Evolutionary conservation across 1,139 yeast species (phyloP).

Genomic region (Meyerozyma carpophila): DNA sequence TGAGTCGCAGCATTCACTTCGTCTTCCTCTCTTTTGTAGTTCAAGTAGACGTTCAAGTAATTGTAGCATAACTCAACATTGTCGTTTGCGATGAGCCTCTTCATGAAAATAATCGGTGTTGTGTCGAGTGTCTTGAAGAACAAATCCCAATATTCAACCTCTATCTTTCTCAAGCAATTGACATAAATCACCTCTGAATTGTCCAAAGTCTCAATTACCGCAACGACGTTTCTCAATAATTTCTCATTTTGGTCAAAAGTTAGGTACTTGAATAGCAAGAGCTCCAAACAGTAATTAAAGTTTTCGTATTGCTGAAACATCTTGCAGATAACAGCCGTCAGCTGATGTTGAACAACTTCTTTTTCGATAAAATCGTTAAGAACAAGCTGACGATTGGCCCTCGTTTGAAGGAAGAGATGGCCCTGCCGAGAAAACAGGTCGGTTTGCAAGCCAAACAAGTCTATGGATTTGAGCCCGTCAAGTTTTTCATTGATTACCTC

Average conservation of each 20-base stretch:
- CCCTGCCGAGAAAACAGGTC: constrained; percentile 15
- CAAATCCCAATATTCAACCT: constrained; percentile 33
- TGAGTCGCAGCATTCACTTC: constrained; percentile 7
- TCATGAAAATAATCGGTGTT: constrained; percentile 38
- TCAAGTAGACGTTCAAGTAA: constrained; percentile 37
- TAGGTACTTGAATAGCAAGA: constrained; percentile 32
- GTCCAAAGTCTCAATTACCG: constrained; percentile 24
- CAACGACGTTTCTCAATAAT: constrained; percentile 20
- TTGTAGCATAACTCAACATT: constrained; percentile 40
- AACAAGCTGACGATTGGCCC: constrained; percentile 27
- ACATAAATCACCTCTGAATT: constrained; percentile 31
- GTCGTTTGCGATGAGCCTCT: constrained; percentile 24
- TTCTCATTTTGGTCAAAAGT: constrained; percentile 13
- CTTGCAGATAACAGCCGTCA: constrained; percentile 8
- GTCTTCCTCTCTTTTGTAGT: constrained; percentile 29
- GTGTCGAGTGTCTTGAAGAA: constrained; percentile 31
- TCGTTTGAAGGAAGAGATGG: constrained; percentile 19
- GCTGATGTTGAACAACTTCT: constrained; percentile 23
- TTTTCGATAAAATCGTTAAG: constrained; percentile 35
- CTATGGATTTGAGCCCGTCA: constrained; percentile 11
- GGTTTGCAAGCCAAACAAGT: constrained; percentile 33
- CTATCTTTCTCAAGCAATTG: constrained; percentile 41
- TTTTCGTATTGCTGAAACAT: constrained; percentile 24
- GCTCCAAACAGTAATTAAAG: constrained; percentile 36
- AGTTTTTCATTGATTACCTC: constrained; percentile 7